These are phyloP conservation scores for Gnaphalium uliginosum DNA, from an alignment of 129 eudicot genomes.

Conservation along the genomic window DNA sequence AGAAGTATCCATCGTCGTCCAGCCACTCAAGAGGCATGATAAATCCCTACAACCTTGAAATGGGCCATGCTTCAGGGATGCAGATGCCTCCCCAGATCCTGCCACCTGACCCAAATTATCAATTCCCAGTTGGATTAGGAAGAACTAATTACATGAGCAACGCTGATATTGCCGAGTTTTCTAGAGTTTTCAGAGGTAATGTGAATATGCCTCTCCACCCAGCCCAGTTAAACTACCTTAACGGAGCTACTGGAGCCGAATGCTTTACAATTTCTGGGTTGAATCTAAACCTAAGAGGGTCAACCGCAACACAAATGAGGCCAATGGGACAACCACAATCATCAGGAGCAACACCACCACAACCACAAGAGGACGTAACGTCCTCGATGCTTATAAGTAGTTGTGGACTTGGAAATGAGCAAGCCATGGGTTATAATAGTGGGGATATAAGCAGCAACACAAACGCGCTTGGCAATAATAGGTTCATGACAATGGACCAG, in stretches of 20 bases:
- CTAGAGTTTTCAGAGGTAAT: constrained; percentile 36
- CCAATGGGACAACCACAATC: constrained; percentile 18
- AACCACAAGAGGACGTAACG: constrained; percentile 25
- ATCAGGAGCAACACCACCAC: constrained; percentile 20
- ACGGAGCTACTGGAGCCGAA: constrained; percentile 28
- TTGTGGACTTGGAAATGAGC: constrained; percentile 20
- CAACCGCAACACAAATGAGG: constrained; percentile 37
- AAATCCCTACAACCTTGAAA: constrained; percentile 40
- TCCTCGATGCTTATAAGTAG: constrained; percentile 30
- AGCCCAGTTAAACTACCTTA: constrained; percentile 34
- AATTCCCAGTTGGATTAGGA: constrained; percentile 41
- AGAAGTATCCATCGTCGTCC: constrained; percentile 56
- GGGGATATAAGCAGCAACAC: constrained; percentile 31
- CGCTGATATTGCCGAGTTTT: constrained; percentile 29
- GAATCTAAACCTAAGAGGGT: constrained; percentile 44
- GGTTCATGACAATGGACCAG: constrained; percentile 46
- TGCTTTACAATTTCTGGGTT: constrained; percentile 44
- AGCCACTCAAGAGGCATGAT: constrained; percentile 38
- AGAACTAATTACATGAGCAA: constrained; percentile 31
- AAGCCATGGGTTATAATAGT: constrained; percentile 23
- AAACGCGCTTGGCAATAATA: constrained; percentile 27
- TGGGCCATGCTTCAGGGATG: constrained; percentile 27
- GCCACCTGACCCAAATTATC: constrained; percentile 32
- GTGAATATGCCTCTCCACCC: constrained; percentile 28
- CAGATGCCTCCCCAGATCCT: constrained; percentile 37